Percentiles rank a stretch among this genome's conserved stretches.
Evolutionary conservation across 208 protist species (phyloP).

Genomic region (Acanthamoeba healyi): DNA sequence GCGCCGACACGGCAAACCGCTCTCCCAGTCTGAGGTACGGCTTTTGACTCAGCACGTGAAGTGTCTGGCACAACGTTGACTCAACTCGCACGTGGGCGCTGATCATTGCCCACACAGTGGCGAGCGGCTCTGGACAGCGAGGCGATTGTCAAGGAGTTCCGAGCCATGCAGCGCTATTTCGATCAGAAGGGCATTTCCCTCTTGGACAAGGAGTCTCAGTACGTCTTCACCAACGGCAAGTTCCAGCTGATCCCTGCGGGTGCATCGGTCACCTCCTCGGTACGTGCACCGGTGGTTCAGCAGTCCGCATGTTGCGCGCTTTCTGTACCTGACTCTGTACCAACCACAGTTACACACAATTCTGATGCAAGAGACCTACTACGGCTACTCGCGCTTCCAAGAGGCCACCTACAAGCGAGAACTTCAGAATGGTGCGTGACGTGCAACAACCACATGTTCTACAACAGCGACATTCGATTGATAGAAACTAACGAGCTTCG

Average conservation of each 20-base stretch:
- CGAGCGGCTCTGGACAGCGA: background rate
- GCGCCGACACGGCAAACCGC: background rate
- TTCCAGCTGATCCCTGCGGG: background rate
- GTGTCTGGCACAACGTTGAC: no score
- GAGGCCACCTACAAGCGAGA: constrained; percentile 30
- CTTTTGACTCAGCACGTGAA: no score
- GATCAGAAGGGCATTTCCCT: constrained; percentile 1
- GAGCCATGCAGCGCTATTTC: constrained; percentile 21
- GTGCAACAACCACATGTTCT: background rate
- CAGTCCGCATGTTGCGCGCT: background rate
- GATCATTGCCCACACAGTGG: background rate
- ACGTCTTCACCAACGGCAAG: constrained; percentile 52
- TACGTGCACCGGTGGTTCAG: background rate
- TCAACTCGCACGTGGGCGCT: no score
- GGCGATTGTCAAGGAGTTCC: background rate
- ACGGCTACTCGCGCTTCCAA: background rate
- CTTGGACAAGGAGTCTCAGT: background rate
- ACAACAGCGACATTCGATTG: background rate
- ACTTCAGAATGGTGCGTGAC: background rate
- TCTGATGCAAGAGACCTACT: constrained; percentile 25
- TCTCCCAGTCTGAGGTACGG: background rate
- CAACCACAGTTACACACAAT: background rate
- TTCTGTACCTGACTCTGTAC: background rate
- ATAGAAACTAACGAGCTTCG: no score
- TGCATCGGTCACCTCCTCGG: background rate